These are phyloP conservation scores for Penicillium sp. DNA, from an alignment of 2,329 filamentous ascomycete genomes.

Conservation along the genomic window DNA sequence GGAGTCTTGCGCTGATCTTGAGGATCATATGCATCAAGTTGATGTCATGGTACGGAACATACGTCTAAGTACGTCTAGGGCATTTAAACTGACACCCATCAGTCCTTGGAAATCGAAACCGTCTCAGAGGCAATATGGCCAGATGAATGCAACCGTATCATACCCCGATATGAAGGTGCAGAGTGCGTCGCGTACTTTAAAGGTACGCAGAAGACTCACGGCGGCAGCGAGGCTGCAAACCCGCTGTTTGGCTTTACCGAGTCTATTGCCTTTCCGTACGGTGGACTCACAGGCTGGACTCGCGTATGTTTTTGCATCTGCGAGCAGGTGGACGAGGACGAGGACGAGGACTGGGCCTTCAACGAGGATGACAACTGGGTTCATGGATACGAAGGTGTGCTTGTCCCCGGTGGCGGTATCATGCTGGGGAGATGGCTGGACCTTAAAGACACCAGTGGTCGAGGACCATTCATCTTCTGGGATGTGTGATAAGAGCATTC, in stretches of 20 bases:
- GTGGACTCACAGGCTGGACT: constrained; percentile 34
- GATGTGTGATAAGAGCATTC: constrained; percentile 11
- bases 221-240: constrained; percentile 6
- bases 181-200: constrained; percentile 19
- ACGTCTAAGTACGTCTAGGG: too few species aligned
- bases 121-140: constrained; percentile 28
- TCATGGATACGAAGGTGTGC: constrained; percentile 47
- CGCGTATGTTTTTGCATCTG: constrained; percentile 39
- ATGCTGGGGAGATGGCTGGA: constrained; percentile 49
- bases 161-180: constrained; percentile 11
- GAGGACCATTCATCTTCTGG: constrained; percentile 35
- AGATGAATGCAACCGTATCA: constrained; percentile 19
- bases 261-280: constrained; percentile 23
- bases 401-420: constrained; percentile 46
- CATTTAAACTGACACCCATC: constrained; percentile 3
- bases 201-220: constrained; percentile 22
- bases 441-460: constrained; percentile 18
- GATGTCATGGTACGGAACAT: constrained; percentile 24
- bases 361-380: constrained; percentile 30
- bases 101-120: constrained; percentile 25
- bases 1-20: constrained; percentile 36
- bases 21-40: constrained; percentile 20
- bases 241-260: constrained; percentile 37
- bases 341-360: constrained; percentile 11
- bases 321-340: constrained; percentile 8